These are phyloP conservation scores for Xylariaceae sp. DNA, from an alignment of 2,329 filamentous ascomycete species.

Conservation along the genomic window DNA sequence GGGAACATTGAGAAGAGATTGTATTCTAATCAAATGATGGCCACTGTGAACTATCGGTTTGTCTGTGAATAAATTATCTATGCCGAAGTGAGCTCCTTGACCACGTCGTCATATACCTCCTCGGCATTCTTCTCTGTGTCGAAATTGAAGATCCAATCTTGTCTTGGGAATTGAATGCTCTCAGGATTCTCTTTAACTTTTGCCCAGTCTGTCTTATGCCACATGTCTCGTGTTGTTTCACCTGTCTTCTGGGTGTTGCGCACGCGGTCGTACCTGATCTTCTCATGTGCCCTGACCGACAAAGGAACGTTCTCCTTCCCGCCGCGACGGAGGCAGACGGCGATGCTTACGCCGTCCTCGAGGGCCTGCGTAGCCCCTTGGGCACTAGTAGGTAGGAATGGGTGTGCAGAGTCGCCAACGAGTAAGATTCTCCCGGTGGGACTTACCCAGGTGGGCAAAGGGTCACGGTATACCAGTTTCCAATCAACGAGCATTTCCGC, in stretches of 20 bases:
- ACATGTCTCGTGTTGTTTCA: conserved; percentile 53
- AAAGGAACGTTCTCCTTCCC: conserved; percentile 43
- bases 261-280: conserved; percentile 53
- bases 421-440: conserved; percentile 46
- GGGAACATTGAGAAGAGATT: too few relatives aligned
- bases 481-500: conserved; percentile 48
- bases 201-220: conserved; percentile 58
- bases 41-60: too few relatives aligned
- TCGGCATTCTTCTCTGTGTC: conserved; percentile 52
- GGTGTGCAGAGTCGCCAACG: conserved; percentile 54
- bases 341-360: conserved; percentile 53
- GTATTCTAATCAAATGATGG: too few relatives aligned
- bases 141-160: conserved; percentile 56
- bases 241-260: conserved; percentile 53
- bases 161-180: conserved; percentile 50
- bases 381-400: conserved; percentile 51
- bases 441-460: conserved; percentile 53
- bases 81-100: conserved; percentile 30
- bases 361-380: conserved; percentile 55
- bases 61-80: conserved; percentile 1
- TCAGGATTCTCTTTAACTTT: conserved; percentile 51
- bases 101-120: conserved; percentile 40
- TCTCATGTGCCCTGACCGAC: conserved; percentile 48
- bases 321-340: conserved; percentile 45
- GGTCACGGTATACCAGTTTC: conserved; percentile 55